Evolutionary conservation across 345 rosid genomes (phyloP), one percentile per base, ranked within the genome.

Genomic region (Sisymbrium altissimum): DNA sequence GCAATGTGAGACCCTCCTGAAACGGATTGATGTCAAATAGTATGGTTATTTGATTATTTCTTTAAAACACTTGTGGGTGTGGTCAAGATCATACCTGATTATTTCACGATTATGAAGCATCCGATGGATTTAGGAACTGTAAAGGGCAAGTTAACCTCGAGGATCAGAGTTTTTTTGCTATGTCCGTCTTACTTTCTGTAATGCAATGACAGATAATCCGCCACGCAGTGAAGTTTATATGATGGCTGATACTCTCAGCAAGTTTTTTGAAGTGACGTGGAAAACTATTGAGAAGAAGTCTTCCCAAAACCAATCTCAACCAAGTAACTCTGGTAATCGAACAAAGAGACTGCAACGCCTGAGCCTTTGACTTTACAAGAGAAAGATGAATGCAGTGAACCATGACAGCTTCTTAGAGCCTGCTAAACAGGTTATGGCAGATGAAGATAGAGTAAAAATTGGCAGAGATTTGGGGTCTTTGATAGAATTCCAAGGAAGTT

Each of bases 71-170:
- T 95, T 1, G 98, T 89, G 64, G 96, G 91, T 80, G 86, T 79
- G 69, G 90, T 82, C n/a, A 78, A 83, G 84, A 77, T 91, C 32
- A 83, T 91, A 55, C 87, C 87, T 0, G 98, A 93, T 67, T 93
- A 91, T 76, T 86, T 84, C 46, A 82, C 62, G n/a, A 78, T 93
- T 80, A 87, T 93, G 63, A 89, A 88, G 76, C 85, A 86, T 49
- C 97, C 94, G 4, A 89, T 93, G 98, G 96, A 91, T 82, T 85
- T 93, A 77, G 93, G 95, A 40, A 91, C 97, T 4, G 86, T 91
- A 53, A 93, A 91, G 76, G 76, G 68, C 59, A 93, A 82, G 75
- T 44, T 91, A 32, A 40, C n/a, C n/a, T n/a, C 76, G 64, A 81
- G 89, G 2, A 88, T 46, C 75, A 36, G 91, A 33, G 55, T 88